These are phyloP conservation scores for Heliamphora pulchella DNA, from an alignment of 179 eudicot genomes.

Conservation along the genomic window DNA sequence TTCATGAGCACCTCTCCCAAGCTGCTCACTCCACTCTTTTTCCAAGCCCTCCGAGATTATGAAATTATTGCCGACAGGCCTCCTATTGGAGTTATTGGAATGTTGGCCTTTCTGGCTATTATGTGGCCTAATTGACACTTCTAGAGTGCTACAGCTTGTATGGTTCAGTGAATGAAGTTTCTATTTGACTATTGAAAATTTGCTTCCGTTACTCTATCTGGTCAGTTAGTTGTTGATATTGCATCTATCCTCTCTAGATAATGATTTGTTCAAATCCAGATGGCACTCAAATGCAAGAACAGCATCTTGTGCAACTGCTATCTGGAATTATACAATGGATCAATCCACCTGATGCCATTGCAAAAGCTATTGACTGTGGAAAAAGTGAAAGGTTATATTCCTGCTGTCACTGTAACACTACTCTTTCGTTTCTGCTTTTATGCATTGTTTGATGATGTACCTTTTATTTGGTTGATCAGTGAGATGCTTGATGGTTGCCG, in stretches of 20 bases:
- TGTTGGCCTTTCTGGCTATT: background rate
- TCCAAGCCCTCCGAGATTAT: background rate
- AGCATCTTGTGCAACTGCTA: slow-evolving; percentile 68
- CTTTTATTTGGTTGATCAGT: slow-evolving; percentile 34
- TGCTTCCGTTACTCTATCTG: background rate
- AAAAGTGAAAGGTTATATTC: slow-evolving; percentile 80
- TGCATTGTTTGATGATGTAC: slow-evolving; percentile 17
- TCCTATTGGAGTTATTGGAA: background rate
- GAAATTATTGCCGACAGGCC: background rate
- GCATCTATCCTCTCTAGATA: slow-evolving; percentile 11
- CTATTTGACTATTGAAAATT: background rate
- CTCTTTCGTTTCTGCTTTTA: background rate
- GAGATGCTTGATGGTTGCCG: slow-evolving; percentile 99
- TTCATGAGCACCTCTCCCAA: background rate
- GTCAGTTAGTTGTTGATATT: background rate
- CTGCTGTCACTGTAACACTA: background rate
- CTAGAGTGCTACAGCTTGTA: background rate
- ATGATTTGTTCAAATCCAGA: slow-evolving; percentile 34
- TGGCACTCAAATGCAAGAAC: slow-evolving; percentile 56
- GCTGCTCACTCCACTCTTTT: background rate
- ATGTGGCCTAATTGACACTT: background rate
- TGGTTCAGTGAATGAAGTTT: background rate
- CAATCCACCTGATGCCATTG: slow-evolving; percentile 71
- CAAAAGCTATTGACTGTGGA: slow-evolving; percentile 62
- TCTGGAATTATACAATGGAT: slow-evolving; percentile 83